phyloP scores from a whole-genome alignment of 139 green algal genomes.

The Closterium sp. region DNA sequence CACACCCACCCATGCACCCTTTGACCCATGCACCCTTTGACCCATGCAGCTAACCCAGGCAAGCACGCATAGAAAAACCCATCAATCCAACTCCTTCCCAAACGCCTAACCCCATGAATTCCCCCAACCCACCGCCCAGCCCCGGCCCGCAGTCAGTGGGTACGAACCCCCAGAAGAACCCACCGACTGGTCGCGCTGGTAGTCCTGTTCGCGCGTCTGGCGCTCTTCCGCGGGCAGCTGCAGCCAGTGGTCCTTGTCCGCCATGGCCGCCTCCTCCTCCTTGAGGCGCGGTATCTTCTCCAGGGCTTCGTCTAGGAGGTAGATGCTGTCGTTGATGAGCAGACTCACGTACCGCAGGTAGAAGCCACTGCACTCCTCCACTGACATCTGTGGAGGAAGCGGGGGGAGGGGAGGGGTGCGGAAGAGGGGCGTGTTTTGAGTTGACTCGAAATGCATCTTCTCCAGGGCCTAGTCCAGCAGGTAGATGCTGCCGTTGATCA shows the following conservation, averaged over 20 bases:
- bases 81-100: too few species aligned
- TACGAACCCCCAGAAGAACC: neutral
- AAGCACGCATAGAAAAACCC: too few species aligned
- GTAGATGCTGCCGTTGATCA: constrained; percentile 84
- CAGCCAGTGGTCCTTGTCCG: constrained; percentile 61
- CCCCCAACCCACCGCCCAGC: too few species aligned
- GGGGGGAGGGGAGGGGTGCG: neutral
- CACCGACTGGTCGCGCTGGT: constrained; percentile 8
- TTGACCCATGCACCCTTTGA: too few species aligned
- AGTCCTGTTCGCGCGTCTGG: neutral
- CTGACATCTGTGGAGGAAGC: constrained; percentile 30
- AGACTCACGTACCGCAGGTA: constrained; percentile 87
- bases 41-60: too few species aligned
- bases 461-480: too few species aligned
- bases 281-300: constrained; percentile 74
- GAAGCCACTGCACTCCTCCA: constrained; percentile 27
- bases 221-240: constrained; percentile 1
- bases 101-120: too few species aligned
- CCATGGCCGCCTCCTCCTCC: constrained; percentile 55
- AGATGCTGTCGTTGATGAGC: constrained; percentile 86
- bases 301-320: constrained; percentile 85
- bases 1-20: too few species aligned
- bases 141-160: too few species aligned
- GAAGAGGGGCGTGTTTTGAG: constrained; percentile 50
- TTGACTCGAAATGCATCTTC: too few species aligned